Conservation (phyloP, 257 asterid species). For the Sherardia arvensis region DNA sequence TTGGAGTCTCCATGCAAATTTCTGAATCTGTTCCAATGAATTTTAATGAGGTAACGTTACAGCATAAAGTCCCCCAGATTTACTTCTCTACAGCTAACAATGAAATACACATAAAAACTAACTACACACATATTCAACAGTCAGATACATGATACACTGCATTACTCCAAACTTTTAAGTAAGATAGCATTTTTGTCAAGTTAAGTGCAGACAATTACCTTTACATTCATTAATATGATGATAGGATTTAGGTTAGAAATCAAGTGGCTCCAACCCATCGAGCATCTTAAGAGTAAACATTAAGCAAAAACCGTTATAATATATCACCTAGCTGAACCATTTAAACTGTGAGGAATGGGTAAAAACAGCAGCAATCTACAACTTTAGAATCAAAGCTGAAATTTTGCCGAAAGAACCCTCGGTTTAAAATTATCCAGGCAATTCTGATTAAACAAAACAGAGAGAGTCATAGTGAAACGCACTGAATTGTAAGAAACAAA, state of each 20-base stretch:
- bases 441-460: background rate
- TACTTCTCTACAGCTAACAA: slow-evolving; percentile 27
- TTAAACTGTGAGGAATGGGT: background rate
- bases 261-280: background rate
- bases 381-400: background rate
- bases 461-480: background rate
- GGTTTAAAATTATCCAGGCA: background rate
- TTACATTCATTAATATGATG: background rate
- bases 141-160: background rate
- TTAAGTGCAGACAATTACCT: background rate
- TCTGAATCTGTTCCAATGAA: slow-evolving; percentile 18
- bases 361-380: background rate
- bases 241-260: background rate
- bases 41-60: slow-evolving; percentile 7
- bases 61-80: slow-evolving; percentile 13
- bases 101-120: background rate
- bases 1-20: slow-evolving; percentile 17
- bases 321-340: background rate
- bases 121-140: background rate
- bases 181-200: background rate
- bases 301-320: background rate
- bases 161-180: background rate
- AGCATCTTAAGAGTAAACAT: background rate
- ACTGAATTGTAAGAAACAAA: background rate
- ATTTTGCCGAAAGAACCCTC: background rate